Evolutionary conservation across 108 stramenopile species (phyloP).

Genomic region (Aurantiochytrium sp.): DNA sequence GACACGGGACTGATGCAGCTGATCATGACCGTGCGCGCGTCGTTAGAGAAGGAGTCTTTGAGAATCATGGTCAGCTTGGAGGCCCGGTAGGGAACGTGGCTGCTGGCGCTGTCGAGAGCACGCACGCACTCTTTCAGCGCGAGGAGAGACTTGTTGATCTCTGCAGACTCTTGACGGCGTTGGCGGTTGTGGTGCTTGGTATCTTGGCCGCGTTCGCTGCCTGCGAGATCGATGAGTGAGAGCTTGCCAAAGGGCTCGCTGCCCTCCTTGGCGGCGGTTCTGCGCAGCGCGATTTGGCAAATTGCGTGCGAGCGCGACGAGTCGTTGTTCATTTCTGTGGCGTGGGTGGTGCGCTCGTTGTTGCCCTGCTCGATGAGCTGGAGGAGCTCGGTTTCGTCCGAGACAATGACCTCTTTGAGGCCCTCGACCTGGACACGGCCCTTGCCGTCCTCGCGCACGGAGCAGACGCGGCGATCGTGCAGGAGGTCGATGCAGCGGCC

Average conservation of each 20-base stretch:
- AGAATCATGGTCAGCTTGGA: constrained; percentile 93
- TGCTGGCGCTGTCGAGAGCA: constrained; percentile 74
- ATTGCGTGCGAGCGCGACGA: constrained; percentile 91
- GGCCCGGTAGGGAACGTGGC: constrained; percentile 94
- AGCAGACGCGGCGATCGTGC: constrained; percentile 72
- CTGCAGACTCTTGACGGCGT: constrained; percentile 82
- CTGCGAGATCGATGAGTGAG: constrained; percentile 88
- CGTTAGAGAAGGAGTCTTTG: constrained; percentile 88
- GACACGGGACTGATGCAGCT: constrained; percentile 86
- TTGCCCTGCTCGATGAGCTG: constrained; percentile 73
- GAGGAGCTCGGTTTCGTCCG: constrained; percentile 66
- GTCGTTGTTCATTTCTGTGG: constrained; percentile 81
- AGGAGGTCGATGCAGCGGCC: constrained; percentile 90
- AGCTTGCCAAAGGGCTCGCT: constrained; percentile 73
- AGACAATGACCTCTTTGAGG: constrained; percentile 57
- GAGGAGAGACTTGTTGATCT: constrained; percentile 91
- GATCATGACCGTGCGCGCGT: constrained; percentile 92
- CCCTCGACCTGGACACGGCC: constrained; percentile 86
- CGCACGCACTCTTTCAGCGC: constrained; percentile 93
- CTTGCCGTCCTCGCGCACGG: constrained; percentile 84
- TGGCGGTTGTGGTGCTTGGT: constrained; percentile 89
- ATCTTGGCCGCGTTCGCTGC: constrained; percentile 88
- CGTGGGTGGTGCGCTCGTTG: constrained; percentile 81
- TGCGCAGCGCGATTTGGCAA: constrained; percentile 82
- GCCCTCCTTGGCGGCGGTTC: constrained; percentile 21